Evolutionary conservation across 805 yeast species (phyloP).

Genomic region (Peterozyma xylosa): DNA sequence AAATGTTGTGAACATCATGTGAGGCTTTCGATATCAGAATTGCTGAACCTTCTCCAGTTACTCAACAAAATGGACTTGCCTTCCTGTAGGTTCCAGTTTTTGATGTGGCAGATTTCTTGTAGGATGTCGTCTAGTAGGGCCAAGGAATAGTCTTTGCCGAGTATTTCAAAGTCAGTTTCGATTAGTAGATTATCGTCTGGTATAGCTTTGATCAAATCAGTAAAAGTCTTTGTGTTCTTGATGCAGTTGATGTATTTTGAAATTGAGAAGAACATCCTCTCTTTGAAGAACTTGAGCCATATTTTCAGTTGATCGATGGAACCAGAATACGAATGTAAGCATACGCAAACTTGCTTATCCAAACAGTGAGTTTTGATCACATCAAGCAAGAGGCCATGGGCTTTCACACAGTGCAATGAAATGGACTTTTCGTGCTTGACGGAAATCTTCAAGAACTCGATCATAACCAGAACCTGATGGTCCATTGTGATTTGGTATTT

Average conservation of each 20-base stretch:
- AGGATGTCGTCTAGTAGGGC: background rate
- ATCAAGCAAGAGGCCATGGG: slow-evolving; percentile 57
- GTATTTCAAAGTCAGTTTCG: slow-evolving; percentile 45
- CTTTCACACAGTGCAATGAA: slow-evolving; percentile 81
- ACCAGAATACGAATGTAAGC: slow-evolving; percentile 85
- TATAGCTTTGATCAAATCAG: slow-evolving; percentile 20
- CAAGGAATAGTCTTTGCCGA: background rate
- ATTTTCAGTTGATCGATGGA: slow-evolving; percentile 57
- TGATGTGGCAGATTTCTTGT: background rate
- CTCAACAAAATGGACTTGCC: background rate
- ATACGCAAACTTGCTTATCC: slow-evolving; percentile 28
- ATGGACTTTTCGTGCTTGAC: slow-evolving; percentile 37
- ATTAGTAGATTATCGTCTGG: slow-evolving; percentile 32
- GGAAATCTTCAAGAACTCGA: slow-evolving; percentile 49
- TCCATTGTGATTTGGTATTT: slow-evolving; percentile 48
- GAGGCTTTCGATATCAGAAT: too few species aligned
- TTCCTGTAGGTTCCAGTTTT: background rate
- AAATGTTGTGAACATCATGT: too few species aligned
- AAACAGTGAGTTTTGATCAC: slow-evolving; percentile 16
- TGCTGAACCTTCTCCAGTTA: slow-evolving; percentile 4
- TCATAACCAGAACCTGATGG: slow-evolving; percentile 59
- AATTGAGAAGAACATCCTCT: slow-evolving; percentile 40
- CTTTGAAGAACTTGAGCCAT: slow-evolving; percentile 31
- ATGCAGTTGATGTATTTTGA: slow-evolving; percentile 41
- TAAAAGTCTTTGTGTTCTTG: slow-evolving; percentile 18